These are phyloP conservation scores for Clitocybe nebularis DNA, from an alignment of 1,284 basidiomycete genomes.

Conservation along the genomic window DNA sequence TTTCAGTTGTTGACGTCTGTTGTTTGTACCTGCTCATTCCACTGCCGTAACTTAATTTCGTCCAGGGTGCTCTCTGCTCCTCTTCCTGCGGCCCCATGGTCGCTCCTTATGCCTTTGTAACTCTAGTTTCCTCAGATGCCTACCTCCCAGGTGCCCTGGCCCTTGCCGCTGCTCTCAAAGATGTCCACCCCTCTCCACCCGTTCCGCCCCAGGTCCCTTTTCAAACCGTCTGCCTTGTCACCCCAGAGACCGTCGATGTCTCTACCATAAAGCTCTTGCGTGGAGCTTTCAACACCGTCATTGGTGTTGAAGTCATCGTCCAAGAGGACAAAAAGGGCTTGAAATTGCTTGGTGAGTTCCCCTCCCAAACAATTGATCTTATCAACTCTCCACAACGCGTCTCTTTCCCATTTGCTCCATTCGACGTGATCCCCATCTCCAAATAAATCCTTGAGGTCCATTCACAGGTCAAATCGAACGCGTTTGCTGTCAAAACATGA, in stretches of 20 bases:
- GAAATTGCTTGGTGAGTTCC: constrained; percentile 74
- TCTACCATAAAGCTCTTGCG: constrained; percentile 79
- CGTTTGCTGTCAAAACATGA: no score
- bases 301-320: constrained; percentile 87
- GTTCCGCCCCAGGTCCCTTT: constrained; percentile 60
- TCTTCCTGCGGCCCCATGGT: constrained; percentile 42
- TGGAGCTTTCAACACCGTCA: constrained; percentile 78
- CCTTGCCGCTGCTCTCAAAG: constrained; percentile 77
- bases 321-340: constrained; percentile 64
- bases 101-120: constrained; percentile 76
- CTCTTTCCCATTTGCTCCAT: no score
- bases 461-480: no score
- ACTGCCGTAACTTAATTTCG: constrained; percentile 15
- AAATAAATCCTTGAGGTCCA: no score
- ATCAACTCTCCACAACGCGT: constrained; percentile 9
- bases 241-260: constrained; percentile 90
- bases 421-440: no score
- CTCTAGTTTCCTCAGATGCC: constrained; percentile 84
- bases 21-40: no score
- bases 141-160: constrained; percentile 94
- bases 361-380: background rate
- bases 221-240: constrained; percentile 89
- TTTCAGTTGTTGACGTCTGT: no score
- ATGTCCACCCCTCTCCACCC: constrained; percentile 65
- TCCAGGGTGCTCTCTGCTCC: constrained; percentile 9